These are phyloP conservation scores for Neurospora sp. DNA, from an alignment of 495 filamentous ascomycete species.

Conservation along the genomic window DNA sequence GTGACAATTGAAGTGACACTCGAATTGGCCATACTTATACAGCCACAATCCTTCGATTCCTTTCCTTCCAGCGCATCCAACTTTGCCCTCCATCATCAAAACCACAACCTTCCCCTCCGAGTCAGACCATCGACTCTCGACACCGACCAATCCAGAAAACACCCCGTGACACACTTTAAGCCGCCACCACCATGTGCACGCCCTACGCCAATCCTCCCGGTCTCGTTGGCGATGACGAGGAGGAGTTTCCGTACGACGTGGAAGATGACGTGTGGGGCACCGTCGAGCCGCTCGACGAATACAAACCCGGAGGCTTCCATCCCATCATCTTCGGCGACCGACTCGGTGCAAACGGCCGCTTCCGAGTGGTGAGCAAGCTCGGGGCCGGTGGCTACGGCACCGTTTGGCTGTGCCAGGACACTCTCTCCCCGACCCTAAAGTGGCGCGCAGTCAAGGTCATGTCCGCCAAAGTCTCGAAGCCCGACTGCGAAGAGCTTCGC, in stretches of 20 bases:
- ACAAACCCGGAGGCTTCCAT: slow-evolving; percentile 21
- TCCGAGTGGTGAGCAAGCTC: slow-evolving; percentile 44
- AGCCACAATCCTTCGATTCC: too few relatives aligned
- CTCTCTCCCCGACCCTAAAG: neutral
- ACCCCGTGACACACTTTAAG: neutral
- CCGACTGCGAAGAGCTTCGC: slow-evolving; percentile 8
- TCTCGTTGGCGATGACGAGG: neutral
- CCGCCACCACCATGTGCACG: too few relatives aligned
- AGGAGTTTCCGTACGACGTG: neutral
- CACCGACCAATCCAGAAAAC: neutral
- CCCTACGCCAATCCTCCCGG: too few relatives aligned
- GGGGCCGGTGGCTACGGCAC: slow-evolving; percentile 39
- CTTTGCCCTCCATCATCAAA: too few relatives aligned
- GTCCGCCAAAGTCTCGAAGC: slow-evolving; percentile 3
- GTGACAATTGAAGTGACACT: too few relatives aligned
- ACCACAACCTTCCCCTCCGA: too few relatives aligned
- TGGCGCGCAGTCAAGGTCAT: slow-evolving; percentile 22
- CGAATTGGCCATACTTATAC: too few relatives aligned
- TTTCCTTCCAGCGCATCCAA: too few relatives aligned
- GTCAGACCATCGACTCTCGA: too few relatives aligned
- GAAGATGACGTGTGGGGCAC: neutral
- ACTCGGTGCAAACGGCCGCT: slow-evolving; percentile 26
- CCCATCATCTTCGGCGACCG: slow-evolving; percentile 38
- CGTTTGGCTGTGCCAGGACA: slow-evolving; percentile 46
- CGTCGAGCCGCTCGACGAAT: too few relatives aligned